Base-by-base conservation (phyloP, 2,329 filamentous ascomycete genomes). In the Fusarium sp. region DNA sequence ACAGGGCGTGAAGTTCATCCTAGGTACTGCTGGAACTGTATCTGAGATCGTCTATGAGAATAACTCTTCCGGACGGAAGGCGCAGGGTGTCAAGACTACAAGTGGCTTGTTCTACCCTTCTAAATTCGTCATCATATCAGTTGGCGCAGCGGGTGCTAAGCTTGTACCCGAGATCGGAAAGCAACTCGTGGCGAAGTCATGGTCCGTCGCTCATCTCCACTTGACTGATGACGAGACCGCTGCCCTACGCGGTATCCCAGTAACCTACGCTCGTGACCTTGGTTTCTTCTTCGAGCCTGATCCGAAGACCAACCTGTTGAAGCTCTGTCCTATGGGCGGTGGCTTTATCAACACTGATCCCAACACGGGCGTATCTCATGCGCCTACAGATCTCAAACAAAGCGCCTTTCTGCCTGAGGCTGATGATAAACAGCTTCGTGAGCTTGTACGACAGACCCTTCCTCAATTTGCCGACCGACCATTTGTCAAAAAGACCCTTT, bases 271-370 rank as follows among this genome's bases (percentile, higher is more conserved):
- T 2, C 83, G 88, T 3, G 88, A 90, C 64, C 78, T 90, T 0
- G 88, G 88, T 0, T 90, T 90, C 80, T 88, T 89, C 78, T 90
- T 90, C 60, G 89, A 90, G 75, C 88, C 89, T 0, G 88, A 90
- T 67, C 84, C 82, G 0, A 81, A 82, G 64, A 89, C 87, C 0
- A 83, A 84, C 23, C 75, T 89, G 7, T 77, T 90, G 45, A 90
- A 91, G 77, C 72, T 91, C 12, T 90, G 87, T 69, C 86, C 87
- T 0, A 82, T 86, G 75, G 87, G 87, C 3, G 86, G 83, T 1
- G 89, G 88, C 0, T 88, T 88, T 68, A 84, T 84, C 14, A 84
- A 87, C 62, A 79, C 74, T 8, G 54, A 72, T 20, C 54, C 69
- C 2, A 48, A 77, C 48, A 47, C 55, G 0, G 70, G 83, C 75